Base-by-base conservation (phyloP, 2,329 filamentous ascomycete genomes). In the Neopestalotiopsis rosae region DNA sequence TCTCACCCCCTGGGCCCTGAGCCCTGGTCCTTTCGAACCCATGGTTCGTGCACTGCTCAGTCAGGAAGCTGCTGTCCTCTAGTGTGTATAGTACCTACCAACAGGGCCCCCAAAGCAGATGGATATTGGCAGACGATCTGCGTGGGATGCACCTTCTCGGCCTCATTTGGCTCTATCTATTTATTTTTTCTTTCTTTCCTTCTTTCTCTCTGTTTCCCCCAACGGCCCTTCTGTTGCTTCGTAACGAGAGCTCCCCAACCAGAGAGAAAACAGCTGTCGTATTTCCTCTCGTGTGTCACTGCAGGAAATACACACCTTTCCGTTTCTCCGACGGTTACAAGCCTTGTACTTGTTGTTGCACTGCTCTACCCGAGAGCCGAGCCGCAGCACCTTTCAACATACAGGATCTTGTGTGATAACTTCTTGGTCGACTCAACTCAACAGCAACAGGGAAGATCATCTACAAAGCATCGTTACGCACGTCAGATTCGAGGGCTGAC, bases 311-410 rank as follows among this genome's bases (percentile, higher is more conserved):
- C 45, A 52, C 45, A 52, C 14, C 45, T 52, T n/a, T 52, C 57
- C 57, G 57, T 30, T 59, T 34, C 59, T 61, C 59, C 59, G 59
- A 61, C 32, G 34, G 34, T 61, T 20, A 34, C n/a, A 38, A 30
- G n/a, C 9, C 28, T 17, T 61, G 59, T 40, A n/a, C 34, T 13
- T n/a, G n/a, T 17, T 34, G 59, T 61, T 14, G 32, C 59, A 61
- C 59, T 61, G 32, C 59, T 61, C 59, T 34, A 20, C 45, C 59
- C 59, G 59, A 61, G 59, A 61, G 34, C 59, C 59, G 59, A 61
- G 59, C 59, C 59, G 32, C 59, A 40, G 32, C 59, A 38, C 30
- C 45, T 52, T 52, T 52, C 24, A 52, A 3, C n/a, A 52, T 17
- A 52, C 45, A 52, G 45, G n/a, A 20, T 52, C 45, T 52, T 52